Conservation (phyloP, 345 rosid species). For the Moricandia moricandioides region DNA sequence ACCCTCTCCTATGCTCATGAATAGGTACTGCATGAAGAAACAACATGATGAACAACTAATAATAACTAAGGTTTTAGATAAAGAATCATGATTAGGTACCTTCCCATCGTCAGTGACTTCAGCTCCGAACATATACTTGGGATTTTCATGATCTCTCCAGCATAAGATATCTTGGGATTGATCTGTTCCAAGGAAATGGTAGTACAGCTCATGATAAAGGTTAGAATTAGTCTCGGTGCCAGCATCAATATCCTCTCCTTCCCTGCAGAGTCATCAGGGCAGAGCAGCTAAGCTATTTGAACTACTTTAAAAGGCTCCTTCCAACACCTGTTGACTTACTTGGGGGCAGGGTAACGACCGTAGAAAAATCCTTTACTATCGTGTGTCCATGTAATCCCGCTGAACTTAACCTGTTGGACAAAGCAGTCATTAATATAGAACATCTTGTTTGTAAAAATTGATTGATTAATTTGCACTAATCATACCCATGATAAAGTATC, state of each 20-base stretch:
- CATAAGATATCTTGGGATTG: conserved; percentile 86
- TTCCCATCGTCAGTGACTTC: conserved; percentile 77
- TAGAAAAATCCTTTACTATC: conserved; percentile 88
- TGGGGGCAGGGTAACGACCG: conserved; percentile 84
- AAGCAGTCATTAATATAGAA: background rate
- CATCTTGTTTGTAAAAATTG: background rate
- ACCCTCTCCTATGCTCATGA: conserved; percentile 52
- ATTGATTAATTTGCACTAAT: background rate
- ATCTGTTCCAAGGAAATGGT: conserved; percentile 78
- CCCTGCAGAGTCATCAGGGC: conserved; percentile 36
- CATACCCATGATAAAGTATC: conserved; percentile 84
- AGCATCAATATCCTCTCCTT: conserved; percentile 76
- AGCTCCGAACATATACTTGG: conserved; percentile 57
- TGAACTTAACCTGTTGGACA: conserved; percentile 66
- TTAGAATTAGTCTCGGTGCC: conserved; percentile 87
- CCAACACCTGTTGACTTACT: conserved; percentile 37
- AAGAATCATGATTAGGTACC: conserved; percentile 38
- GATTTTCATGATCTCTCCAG: conserved; percentile 84
- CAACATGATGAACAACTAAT: conserved; percentile 1
- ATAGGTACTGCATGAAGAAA: conserved; percentile 60
- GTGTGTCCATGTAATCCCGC: conserved; percentile 74
- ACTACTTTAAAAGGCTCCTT: background rate
- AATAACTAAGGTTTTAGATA: background rate
- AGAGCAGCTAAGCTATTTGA: background rate
- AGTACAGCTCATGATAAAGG: conserved; percentile 73